Base-by-base conservation (phyloP, 371 early-diverging fungal genomes). In the Rhizopus arrhizus region DNA sequence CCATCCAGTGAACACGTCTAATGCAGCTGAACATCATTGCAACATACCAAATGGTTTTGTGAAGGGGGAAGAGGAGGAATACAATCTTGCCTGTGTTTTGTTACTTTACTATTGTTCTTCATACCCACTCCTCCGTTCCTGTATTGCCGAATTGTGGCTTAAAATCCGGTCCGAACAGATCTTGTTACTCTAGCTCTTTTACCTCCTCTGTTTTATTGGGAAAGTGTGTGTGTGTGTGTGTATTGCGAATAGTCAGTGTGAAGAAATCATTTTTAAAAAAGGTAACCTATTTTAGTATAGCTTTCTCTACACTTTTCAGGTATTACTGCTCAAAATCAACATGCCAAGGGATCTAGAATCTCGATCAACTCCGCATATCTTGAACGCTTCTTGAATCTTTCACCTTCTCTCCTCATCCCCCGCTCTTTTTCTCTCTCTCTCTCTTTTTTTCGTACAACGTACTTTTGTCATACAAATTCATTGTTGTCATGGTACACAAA, bases 61-160 rank as follows among this genome's bases (percentile, higher is more conserved):
- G 59, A 65, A 65, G 68, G 71, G 64, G 64, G 64, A 71, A 71
- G 71, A 71, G 71, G 62, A 68, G 46, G 71, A 68, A n/a, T 22
- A 48, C 29, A 48, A 10, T 48, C 48, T 8, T 48, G 9, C 29
- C 48, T 48, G 22, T 8, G 3, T 29, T 48, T 48, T 48, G 29
- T 12, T 28, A 22, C 48, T 29, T 29, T 48, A 10, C 48, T 29
- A 22, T 43, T 48, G 31, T 28, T 29, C 48, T 48, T 12, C 31
- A 22, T 13, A 10, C 48, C 28, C 48, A 10, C 31, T 48, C 12
- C 4, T 48, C 16, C 31, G 16, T 10, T 10, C 9, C 48, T 15
- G 6, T n/a, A 43, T 43, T 5, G 2, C 43, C 43, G 43, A n/a
- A 13, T 2, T n/a, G 43, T 43, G 43, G 43, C 43, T 43, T 43